Percentiles rank a stretch among this genome's conserved stretches.
Conservation (phyloP, 768 basidiomycete genomes). For the Hirschioporus abietinus region DNA sequence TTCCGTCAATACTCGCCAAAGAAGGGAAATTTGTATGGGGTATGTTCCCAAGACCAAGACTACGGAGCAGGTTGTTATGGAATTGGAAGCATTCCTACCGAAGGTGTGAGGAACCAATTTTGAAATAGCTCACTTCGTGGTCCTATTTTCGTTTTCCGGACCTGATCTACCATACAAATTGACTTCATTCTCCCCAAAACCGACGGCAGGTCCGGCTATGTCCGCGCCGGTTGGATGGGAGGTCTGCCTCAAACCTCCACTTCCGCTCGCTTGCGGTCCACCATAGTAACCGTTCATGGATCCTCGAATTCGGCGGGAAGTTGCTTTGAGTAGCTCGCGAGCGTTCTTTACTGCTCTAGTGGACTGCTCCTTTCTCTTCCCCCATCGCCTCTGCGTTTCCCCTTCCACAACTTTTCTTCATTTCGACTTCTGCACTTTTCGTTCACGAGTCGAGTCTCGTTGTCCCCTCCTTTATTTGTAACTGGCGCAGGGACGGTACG, state of each 20-base stretch:
- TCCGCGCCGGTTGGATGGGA: background rate
- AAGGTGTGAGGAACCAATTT: background rate
- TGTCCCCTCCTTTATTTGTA: background rate
- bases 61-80: background rate
- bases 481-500: slow-evolving; percentile 5
- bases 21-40: background rate
- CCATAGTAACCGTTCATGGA: background rate
- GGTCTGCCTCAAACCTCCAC: background rate
- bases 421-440: background rate
- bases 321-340: background rate
- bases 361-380: background rate
- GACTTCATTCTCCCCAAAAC: background rate
- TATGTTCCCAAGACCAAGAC: background rate
- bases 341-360: background rate
- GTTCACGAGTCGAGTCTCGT: slow-evolving; percentile 1
- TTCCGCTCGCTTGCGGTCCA: background rate
- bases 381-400: background rate
- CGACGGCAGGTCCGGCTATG: background rate
- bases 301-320: background rate
- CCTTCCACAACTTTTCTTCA: background rate
- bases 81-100: background rate
- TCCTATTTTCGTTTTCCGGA: background rate
- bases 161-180: background rate
- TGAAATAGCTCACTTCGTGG: background rate
- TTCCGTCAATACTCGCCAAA: background rate